Percentiles rank a stretch among this genome's conserved stretches.
phyloP scores from a whole-genome alignment of 169 alveolate species.

The Eimeria sp. region DNA sequence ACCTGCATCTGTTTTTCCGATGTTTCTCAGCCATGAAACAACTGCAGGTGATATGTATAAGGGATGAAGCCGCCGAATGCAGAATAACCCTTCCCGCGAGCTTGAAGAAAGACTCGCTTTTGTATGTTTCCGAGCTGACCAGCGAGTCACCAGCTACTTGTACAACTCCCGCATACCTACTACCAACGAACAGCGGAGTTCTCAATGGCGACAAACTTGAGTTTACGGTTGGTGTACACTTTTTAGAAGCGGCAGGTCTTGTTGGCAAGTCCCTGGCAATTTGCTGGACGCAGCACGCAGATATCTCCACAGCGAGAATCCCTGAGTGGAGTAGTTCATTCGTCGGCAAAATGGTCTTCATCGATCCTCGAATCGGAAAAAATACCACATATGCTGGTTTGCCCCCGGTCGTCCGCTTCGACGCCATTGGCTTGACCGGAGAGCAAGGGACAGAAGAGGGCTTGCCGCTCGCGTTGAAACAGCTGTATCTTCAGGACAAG shows the following conservation, averaged over 20 bases:
- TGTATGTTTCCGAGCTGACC: slow-evolving; percentile 16
- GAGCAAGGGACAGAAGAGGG: neutral
- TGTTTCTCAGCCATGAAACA: slow-evolving; percentile 27
- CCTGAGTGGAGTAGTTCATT: slow-evolving; percentile 25
- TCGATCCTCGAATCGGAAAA: neutral
- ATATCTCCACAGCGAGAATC: neutral
- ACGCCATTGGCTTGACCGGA: neutral
- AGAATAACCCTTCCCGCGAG: slow-evolving; percentile 8
- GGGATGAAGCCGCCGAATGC: neutral
- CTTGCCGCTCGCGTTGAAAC: slow-evolving; percentile 7
- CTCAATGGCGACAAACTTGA: neutral
- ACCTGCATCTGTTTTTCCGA: neutral
- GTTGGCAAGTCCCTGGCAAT: slow-evolving; percentile 18
- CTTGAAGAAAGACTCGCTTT: neutral
- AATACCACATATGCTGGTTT: neutral
- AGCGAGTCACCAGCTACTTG: neutral
- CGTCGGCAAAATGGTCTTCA: slow-evolving; percentile 18
- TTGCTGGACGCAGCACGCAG: slow-evolving; percentile 32
- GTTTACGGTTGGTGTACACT: neutral
- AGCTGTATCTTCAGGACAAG: slow-evolving; percentile 36
- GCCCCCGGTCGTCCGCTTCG: slow-evolving; percentile 5
- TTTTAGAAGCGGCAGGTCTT: slow-evolving; percentile 18
- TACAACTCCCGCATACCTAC: neutral
- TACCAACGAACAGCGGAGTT: neutral
- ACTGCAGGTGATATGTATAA: slow-evolving; percentile 28